A percentile compares a stretch with the other conserved stretches of the same genome.
phyloP scores from a whole-genome alignment of 495 filamentous ascomycete genomes.

The Penicillium chermesinum region DNA sequence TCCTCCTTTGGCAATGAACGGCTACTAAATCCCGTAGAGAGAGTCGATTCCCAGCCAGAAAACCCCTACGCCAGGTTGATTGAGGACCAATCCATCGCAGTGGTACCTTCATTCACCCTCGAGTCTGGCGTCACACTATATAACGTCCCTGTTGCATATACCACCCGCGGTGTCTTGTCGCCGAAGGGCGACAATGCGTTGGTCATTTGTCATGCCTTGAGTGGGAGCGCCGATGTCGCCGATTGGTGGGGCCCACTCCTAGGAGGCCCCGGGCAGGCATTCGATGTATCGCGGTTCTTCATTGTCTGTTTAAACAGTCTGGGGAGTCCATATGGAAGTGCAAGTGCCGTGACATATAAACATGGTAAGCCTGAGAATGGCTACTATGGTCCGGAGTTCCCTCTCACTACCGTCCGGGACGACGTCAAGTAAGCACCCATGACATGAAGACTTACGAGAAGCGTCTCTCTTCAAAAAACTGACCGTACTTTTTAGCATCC shows the following conservation, averaged over 20 bases:
- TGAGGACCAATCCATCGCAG: slow-evolving; percentile 74
- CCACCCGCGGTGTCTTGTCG: slow-evolving; percentile 71
- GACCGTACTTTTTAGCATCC: slow-evolving; percentile 56
- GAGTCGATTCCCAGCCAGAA: slow-evolving; percentile 66
- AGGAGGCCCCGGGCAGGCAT: slow-evolving; percentile 82
- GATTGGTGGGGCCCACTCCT: slow-evolving; percentile 99
- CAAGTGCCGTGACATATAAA: slow-evolving; percentile 86
- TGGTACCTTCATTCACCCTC: slow-evolving; percentile 85
- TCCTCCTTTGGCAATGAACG: slow-evolving; percentile 17
- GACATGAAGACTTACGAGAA: neutral
- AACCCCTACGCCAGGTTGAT: slow-evolving; percentile 88
- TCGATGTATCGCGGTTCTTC: slow-evolving; percentile 90
- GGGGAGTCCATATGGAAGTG: slow-evolving; percentile 93
- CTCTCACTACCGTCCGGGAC: slow-evolving; percentile 88
- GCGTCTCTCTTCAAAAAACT: no score
- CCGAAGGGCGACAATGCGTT: slow-evolving; percentile 79
- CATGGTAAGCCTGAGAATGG: slow-evolving; percentile 69
- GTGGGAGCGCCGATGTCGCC: slow-evolving; percentile 89
- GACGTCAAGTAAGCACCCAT: slow-evolving; percentile 72
- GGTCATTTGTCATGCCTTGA: slow-evolving; percentile 95
- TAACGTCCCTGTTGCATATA: slow-evolving; percentile 94
- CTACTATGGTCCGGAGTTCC: slow-evolving; percentile 92
- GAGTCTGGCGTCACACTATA: slow-evolving; percentile 83
- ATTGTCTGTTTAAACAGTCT: slow-evolving; percentile 93
- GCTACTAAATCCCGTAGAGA: slow-evolving; percentile 64